Evolutionary conservation across 2,329 filamentous ascomycete genomes (phyloP).

Genomic region (Pseudopyrenochaeta lycopersici): DNA sequence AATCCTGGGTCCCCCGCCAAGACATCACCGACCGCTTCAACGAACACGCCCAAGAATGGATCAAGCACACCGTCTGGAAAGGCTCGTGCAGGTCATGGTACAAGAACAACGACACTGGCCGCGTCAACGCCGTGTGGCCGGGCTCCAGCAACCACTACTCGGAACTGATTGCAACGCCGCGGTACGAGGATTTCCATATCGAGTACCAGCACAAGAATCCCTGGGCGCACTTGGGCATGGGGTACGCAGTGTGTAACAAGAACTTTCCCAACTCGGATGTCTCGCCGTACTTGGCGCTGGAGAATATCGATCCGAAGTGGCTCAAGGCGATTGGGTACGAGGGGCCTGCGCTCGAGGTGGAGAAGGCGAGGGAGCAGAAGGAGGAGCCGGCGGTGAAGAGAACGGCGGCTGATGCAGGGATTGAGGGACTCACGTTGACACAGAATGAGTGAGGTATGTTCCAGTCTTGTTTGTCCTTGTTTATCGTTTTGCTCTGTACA

Average conservation of each 20-base stretch:
- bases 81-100: slow-evolving; percentile 57
- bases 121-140: slow-evolving; percentile 58
- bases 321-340: slow-evolving; percentile 39
- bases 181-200: slow-evolving; percentile 57
- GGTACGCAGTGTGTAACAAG: slow-evolving; percentile 41
- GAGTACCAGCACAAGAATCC: slow-evolving; percentile 50
- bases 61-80: slow-evolving; percentile 61
- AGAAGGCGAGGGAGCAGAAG: slow-evolving; percentile 18
- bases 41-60: slow-evolving; percentile 56
- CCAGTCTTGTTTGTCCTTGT: neutral
- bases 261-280: slow-evolving; percentile 39
- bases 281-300: slow-evolving; percentile 50
- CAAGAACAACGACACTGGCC: slow-evolving; percentile 52
- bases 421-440: neutral
- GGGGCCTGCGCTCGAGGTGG: slow-evolving; percentile 20
- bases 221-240: slow-evolving; percentile 56
- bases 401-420: neutral
- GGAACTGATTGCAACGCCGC: slow-evolving; percentile 48
- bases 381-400: slow-evolving; percentile 6
- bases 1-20: slow-evolving; percentile 51
- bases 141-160: slow-evolving; percentile 61
- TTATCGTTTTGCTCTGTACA: no score
- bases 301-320: slow-evolving; percentile 57
- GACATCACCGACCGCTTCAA: slow-evolving; percentile 55
- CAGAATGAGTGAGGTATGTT: neutral